phyloP scores from a whole-genome alignment of 2,329 filamentous ascomycete species.

The Alternaria triticina region DNA sequence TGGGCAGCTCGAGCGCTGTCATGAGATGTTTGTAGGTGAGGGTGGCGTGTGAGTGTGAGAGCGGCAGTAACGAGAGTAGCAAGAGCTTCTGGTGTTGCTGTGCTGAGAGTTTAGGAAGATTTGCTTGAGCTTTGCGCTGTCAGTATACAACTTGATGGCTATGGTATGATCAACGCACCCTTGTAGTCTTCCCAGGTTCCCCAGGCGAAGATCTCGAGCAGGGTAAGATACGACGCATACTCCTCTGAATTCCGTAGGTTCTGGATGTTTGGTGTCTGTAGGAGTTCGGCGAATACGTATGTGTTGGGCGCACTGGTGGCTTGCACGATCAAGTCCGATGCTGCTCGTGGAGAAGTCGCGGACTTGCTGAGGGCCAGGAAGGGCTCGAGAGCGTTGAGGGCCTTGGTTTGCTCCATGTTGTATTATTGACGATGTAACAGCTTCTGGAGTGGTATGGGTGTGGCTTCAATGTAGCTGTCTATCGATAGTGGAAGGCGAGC shows the following conservation, averaged over 20 bases:
- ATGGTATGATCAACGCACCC: constrained; percentile 48
- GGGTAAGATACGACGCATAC: constrained; percentile 66
- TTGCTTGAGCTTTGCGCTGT: constrained; percentile 46
- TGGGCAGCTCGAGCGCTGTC: constrained; percentile 68
- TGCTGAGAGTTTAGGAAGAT: constrained; percentile 73
- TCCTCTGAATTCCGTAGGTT: constrained; percentile 70
- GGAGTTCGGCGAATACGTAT: constrained; percentile 93
- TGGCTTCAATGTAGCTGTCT: background rate
- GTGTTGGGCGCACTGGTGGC: constrained; percentile 90
- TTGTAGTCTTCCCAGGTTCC: constrained; percentile 85
- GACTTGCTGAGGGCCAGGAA: constrained; percentile 89
- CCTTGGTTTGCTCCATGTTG: constrained; percentile 74
- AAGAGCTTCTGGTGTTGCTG: constrained; percentile 84
- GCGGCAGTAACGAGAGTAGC: constrained; percentile 84
- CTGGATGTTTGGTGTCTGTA: constrained; percentile 80
- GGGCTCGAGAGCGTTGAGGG: constrained; percentile 72
- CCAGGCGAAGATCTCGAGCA: constrained; percentile 90
- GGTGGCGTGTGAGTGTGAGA: constrained; percentile 68
- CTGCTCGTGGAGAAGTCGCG: constrained; percentile 80
- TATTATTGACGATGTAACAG: background rate
- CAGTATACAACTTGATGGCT: background rate
- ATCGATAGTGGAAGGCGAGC: constrained; percentile 6
- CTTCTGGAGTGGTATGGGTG: background rate
- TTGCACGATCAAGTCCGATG: constrained; percentile 83
- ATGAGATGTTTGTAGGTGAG: constrained; percentile 78